phyloP scores from a whole-genome alignment of 2,329 filamentous ascomycete species.

The Cercospora sojina region DNA sequence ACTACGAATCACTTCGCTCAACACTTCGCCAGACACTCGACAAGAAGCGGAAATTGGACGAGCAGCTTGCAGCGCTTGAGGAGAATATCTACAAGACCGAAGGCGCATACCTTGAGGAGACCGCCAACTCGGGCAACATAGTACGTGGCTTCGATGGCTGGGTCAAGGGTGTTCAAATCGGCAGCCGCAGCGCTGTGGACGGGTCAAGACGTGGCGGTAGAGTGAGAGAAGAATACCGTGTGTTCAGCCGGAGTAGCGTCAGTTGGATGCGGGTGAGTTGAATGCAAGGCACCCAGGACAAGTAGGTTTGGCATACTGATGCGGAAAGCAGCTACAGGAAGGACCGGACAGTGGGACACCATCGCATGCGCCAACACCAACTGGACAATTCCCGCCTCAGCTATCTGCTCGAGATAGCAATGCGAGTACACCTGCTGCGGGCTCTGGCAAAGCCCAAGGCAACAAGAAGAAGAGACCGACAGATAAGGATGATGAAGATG shows the following conservation, averaged over 20 bases:
- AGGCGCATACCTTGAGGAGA: conserved; percentile 85
- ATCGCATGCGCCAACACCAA: conserved; percentile 51
- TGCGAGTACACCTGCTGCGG: conserved; percentile 42
- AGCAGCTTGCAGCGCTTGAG: conserved; percentile 56
- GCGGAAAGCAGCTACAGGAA: conserved; percentile 32
- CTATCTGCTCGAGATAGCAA: conserved; percentile 45
- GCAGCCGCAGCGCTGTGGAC: conserved; percentile 48
- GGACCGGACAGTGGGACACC: conserved; percentile 40
- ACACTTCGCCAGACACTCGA: conserved; percentile 66
- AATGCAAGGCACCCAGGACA: not conserved
- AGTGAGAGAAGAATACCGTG: conserved; percentile 67
- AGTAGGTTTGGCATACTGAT: conserved; percentile 6
- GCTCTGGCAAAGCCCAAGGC: conserved; percentile 38
- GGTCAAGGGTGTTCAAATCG: conserved; percentile 73
- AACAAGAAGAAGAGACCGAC: conserved; percentile 50
- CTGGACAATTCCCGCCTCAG: conserved; percentile 46
- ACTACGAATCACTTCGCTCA: conserved; percentile 70
- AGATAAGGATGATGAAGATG: conserved; percentile 49
- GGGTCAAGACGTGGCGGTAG: conserved; percentile 64
- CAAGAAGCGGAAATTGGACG: conserved; percentile 64
- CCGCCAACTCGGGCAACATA: conserved; percentile 82
- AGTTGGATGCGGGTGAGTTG: conserved; percentile 38
- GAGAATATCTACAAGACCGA: conserved; percentile 83
- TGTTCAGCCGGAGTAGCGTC: conserved; percentile 55
- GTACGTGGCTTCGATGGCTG: conserved; percentile 98